These are phyloP conservation scores for Remersonia thermophila DNA, from an alignment of 2,329 filamentous ascomycete species.

Conservation along the genomic window DNA sequence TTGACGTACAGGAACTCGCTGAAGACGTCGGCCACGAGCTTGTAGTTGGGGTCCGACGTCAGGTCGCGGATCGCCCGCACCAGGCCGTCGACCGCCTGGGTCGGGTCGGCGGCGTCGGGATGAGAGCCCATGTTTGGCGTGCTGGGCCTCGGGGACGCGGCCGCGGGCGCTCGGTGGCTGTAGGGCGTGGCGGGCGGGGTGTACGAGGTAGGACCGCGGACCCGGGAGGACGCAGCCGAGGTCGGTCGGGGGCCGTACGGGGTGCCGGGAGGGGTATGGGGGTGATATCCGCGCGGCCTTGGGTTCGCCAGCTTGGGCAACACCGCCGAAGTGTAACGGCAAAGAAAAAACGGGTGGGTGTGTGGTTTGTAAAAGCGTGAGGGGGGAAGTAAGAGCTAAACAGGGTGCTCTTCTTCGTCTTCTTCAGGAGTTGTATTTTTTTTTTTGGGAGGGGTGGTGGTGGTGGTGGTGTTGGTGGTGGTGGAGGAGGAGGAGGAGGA, in stretches of 20 bases:
- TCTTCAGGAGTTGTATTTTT: background rate
- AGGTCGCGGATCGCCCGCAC: slow-evolving; percentile 24
- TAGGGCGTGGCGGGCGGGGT: background rate
- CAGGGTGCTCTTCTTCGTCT: no score
- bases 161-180: slow-evolving; percentile 1
- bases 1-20: slow-evolving; percentile 23
- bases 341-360: background rate
- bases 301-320: slow-evolving; percentile 9
- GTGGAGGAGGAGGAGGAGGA: no score
- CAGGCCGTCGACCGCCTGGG: slow-evolving; percentile 21
- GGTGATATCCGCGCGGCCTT: slow-evolving; percentile 2
- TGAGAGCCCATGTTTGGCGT: slow-evolving; percentile 13
- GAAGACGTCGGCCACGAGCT: slow-evolving; percentile 23
- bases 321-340: background rate
- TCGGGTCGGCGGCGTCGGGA: slow-evolving; percentile 13
- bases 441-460: no score
- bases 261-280: background rate
- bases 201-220: background rate
- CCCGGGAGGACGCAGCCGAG: background rate
- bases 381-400: slow-evolving; percentile 1
- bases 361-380: no score
- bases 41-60: slow-evolving; percentile 24
- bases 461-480: no score
- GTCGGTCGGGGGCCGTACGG: background rate
- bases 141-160: slow-evolving; percentile 1